Evolutionary conservation across 1,284 basidiomycete genomes (phyloP), one percentile per base, ranked within the genome.

Genomic region (Irpex sp.): DNA sequence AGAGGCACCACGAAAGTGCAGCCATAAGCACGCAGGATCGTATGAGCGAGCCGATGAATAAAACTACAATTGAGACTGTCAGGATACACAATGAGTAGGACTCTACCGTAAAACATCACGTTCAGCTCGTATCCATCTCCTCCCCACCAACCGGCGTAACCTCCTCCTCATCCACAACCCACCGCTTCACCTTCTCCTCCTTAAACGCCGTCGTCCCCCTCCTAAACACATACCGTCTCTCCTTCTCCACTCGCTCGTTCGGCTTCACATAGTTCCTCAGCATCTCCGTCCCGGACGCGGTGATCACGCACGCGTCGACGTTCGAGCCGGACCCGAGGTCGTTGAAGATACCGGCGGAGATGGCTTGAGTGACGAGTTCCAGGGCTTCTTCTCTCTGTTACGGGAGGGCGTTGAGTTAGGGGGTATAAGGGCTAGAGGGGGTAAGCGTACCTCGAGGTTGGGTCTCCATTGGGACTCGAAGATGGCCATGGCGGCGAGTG

Each of bases 241-340:
- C 94, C 76, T 97, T 97, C 74, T 84, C 77, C 9, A 84, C 88
- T 11, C 95, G 86, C 72, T 93, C 87, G 76, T 97, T 97, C n/a
- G 93, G 97, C 81, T 83, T 95, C 78, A 92, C 85, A 76, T 93
- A 89, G 79, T 97, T 94, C 70, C 97, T 84, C 67, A 97, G 78
- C 89, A 90, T 95, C 75, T 95, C 93, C 0, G 94, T 95, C 68
- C 88, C 80, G 60, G 81, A 77, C 60, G 89, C 87, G 8, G 92
- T 94, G 77, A 99, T 97, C 64, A 99, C 86, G 74, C 95, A 97
- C 0, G 96, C 96, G 75, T 99, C 97, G 69, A 99, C 89, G 74
- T 99, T 99, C 19, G 93, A 95, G 59, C 97, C 97, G 0, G 95
- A 98, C 7, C 97, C 97, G 49, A 99, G 84, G 81, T 99, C 97